Percentiles rank a stretch among this genome's conserved stretches.
These are phyloP conservation scores for Mariannaea sp. DNA, from an alignment of 2,329 filamentous ascomycete species.

Conservation along the genomic window DNA sequence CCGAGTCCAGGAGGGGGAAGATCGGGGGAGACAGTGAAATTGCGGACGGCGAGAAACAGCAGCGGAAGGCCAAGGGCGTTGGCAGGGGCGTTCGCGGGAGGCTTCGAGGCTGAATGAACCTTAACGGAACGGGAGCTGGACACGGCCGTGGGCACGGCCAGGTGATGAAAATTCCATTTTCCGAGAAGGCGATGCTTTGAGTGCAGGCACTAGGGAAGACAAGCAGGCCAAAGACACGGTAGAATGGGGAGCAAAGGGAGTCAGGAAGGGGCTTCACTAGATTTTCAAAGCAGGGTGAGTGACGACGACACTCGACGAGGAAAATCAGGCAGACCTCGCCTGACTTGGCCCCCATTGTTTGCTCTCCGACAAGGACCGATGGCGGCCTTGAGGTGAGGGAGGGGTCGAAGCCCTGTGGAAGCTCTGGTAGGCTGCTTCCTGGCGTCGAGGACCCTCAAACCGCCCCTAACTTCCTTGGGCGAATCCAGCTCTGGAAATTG, in stretches of 20 bases:
- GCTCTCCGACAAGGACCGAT: conserved; percentile 8
- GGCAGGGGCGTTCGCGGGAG: conserved; percentile 25
- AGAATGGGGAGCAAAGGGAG: conserved; percentile 35
- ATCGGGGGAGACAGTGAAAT: conserved; percentile 33
- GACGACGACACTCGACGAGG: conserved; percentile 28
- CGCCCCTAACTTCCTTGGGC: no score
- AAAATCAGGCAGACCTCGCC: conserved; percentile 30
- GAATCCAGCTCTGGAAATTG: conserved; percentile 27
- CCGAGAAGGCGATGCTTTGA: conserved; percentile 29
- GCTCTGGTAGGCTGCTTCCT: conserved; percentile 4
- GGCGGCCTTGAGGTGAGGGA: conserved; percentile 3
- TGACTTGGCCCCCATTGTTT: conserved; percentile 17
- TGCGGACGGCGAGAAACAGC: conserved; percentile 35
- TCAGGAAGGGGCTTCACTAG: conserved; percentile 37
- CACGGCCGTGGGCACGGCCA: conserved; percentile 10
- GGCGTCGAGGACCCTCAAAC: no score
- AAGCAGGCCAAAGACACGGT: conserved; percentile 28
- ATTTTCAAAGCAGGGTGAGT: conserved; percentile 39
- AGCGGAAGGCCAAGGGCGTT: conserved; percentile 29
- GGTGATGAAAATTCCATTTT: conserved; percentile 18
- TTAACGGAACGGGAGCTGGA: conserved; percentile 6
- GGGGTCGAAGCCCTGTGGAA: background rate
- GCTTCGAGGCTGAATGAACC: conserved; percentile 25
- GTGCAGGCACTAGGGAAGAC: conserved; percentile 30
- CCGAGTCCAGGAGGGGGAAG: conserved; percentile 23